Evolutionary conservation across 352 stramenopile genomes (phyloP).

Genomic region (Globisporangium irregulare): DNA sequence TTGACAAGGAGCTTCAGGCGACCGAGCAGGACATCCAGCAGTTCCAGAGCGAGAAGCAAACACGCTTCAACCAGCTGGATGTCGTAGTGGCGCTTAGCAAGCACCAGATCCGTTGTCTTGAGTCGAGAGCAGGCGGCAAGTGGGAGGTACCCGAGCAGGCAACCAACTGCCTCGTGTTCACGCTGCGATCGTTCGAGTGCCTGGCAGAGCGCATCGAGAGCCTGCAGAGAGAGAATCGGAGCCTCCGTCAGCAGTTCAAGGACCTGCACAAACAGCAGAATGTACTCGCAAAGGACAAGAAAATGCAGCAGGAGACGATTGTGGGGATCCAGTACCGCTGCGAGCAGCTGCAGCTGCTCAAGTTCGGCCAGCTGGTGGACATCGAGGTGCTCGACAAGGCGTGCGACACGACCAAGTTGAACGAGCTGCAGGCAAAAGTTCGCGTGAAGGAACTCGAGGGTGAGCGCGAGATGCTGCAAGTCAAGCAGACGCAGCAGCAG

Average conservation of each 20-base stretch:
- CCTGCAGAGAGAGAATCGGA: slow-evolving; percentile 81
- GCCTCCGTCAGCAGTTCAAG: slow-evolving; percentile 85
- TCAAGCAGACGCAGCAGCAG: slow-evolving; percentile 53
- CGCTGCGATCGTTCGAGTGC: slow-evolving; percentile 48
- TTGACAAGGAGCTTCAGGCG: slow-evolving; percentile 90
- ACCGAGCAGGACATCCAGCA: slow-evolving; percentile 88
- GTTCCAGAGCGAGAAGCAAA: slow-evolving; percentile 94
- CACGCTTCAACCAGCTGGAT: slow-evolving; percentile 85
- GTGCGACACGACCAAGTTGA: slow-evolving; percentile 64
- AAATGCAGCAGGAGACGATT: slow-evolving; percentile 63
- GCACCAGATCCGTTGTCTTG: slow-evolving; percentile 68
- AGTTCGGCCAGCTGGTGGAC: slow-evolving; percentile 80
- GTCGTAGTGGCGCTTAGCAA: slow-evolving; percentile 78
- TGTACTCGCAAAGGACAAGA: slow-evolving; percentile 79
- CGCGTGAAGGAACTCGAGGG: slow-evolving; percentile 69
- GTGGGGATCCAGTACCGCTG: slow-evolving; percentile 58
- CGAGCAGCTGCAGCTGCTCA: slow-evolving; percentile 79
- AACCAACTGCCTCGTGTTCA: slow-evolving; percentile 69
- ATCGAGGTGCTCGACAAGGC: slow-evolving; percentile 89
- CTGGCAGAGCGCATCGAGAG: slow-evolving; percentile 74
- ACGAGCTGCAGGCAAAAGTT: slow-evolving; percentile 72
- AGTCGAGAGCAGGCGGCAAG: slow-evolving; percentile 7
- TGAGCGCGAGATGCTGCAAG: slow-evolving; percentile 42
- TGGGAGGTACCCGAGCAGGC: slow-evolving; percentile 60
- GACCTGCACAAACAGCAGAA: slow-evolving; percentile 87